Evolutionary conservation across 139 green algal genomes (phyloP), one percentile per base, ranked within the genome.

Genomic region (Nannochloris sp.): DNA sequence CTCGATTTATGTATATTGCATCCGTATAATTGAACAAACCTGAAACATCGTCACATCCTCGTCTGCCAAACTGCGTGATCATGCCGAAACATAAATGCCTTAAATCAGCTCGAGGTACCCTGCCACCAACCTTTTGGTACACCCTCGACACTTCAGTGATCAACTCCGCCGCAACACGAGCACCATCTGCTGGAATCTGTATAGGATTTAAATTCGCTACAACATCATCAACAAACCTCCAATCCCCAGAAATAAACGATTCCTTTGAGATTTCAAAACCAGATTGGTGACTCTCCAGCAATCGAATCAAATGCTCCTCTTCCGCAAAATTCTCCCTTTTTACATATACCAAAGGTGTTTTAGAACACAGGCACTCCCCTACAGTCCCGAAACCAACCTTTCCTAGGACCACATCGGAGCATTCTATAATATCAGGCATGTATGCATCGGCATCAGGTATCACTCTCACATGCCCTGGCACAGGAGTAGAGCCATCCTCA

Each of bases 331-430:
- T 79, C 51, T 87, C 77, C 14, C 83, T 73, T 6, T 78, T 68
- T 49, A 89, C 67, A 67, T 88, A 90, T n/a, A 90, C 73, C 12
- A 90, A 57, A 3, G 84, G 84, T 16, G 40, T 65, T n/a, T 56
- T 25, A 16, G 74, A 66, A 1, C 75, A 74, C 17, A 90, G 69
- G 49, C 62, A 74, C 65, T 90, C 84, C 28, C 59, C 78, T 26
- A 68, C 60, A 3, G 80, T 86, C 30, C 83, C 83, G 23, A 89
- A 90, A 16, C 83, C 83, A 30, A 90, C 85, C 66, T 90, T 90
- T 50, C 84, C 84, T 10, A 90, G 55, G n/a, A 89, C 68, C 40
- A 59, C 72, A 61, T 90, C 76, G 10, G 59, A 80, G 1, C 82
- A 83, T 3, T 59, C 71, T 5, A 66, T 69, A 10, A 57, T 13